These are phyloP conservation scores for Fusarium tricinctum DNA, from an alignment of 2,329 filamentous ascomycete species.

Conservation along the genomic window DNA sequence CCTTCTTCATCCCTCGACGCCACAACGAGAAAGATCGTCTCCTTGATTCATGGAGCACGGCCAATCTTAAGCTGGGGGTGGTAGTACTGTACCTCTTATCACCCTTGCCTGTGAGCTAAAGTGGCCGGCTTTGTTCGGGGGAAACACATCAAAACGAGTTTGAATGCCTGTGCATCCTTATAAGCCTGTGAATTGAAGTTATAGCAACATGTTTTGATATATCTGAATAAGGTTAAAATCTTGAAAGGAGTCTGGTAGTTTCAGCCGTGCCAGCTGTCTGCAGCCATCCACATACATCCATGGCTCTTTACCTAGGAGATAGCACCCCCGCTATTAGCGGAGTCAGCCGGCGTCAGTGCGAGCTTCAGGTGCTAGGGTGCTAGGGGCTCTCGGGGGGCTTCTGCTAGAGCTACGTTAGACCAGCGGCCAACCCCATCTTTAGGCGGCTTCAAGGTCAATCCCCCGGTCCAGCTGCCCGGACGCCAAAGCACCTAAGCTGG, in stretches of 20 bases:
- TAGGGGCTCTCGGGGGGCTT: constrained; percentile 26
- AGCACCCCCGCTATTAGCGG: constrained; percentile 46
- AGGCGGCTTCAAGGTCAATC: constrained; percentile 38
- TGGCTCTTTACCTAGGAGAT: constrained; percentile 31
- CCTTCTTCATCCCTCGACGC: constrained; percentile 38
- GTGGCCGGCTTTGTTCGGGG: constrained; percentile 8
- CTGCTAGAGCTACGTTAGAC: constrained; percentile 39
- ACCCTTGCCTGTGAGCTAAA: constrained; percentile 38
- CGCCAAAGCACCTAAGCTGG: constrained; percentile 25
- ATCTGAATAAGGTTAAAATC: neutral
- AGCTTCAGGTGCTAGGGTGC: constrained; percentile 41
- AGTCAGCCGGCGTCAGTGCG: constrained; percentile 46
- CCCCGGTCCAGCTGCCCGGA: constrained; percentile 38
- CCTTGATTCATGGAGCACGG: constrained; percentile 45
- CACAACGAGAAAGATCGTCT: constrained; percentile 39
- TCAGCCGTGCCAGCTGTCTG: constrained; percentile 34
- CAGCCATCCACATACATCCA: constrained; percentile 22
- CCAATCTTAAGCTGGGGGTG: constrained; percentile 31
- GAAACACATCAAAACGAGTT: constrained; percentile 11
- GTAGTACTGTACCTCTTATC: constrained; percentile 34
- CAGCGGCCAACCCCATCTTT: constrained; percentile 49
- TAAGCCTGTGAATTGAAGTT: neutral
- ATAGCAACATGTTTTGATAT: constrained; percentile 5
- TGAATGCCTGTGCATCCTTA: constrained; percentile 1
- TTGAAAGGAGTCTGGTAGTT: constrained; percentile 21